Percentiles rank a stretch among this genome's conserved stretches.
Conservation (phyloP, 345 rosid species). For the Isatis tinctoria region DNA sequence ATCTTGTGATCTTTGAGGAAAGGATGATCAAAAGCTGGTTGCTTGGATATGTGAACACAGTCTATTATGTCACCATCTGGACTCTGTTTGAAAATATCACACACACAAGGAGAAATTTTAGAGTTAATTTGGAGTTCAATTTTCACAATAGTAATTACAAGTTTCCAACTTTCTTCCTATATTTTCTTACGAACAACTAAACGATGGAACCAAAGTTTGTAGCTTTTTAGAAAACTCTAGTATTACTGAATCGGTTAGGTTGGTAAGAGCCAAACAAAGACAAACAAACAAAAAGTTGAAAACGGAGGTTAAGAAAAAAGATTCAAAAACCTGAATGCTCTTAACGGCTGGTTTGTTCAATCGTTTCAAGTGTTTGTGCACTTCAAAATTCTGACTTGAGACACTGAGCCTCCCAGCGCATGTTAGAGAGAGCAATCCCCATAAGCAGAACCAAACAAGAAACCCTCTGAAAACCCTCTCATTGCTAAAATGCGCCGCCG, state of each 20-base stretch:
- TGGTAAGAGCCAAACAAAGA: slow-evolving; percentile 25
- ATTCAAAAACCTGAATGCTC: slow-evolving; percentile 50
- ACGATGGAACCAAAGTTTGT: background rate
- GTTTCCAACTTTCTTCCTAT: slow-evolving; percentile 17
- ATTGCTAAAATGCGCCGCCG: slow-evolving; percentile 36
- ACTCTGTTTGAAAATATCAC: slow-evolving; percentile 34
- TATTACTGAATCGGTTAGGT: background rate
- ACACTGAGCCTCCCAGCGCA: slow-evolving; percentile 55
- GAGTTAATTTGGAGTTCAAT: background rate
- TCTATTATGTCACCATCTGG: slow-evolving; percentile 71
- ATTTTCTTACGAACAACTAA: slow-evolving; percentile 16
- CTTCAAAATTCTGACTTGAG: slow-evolving; percentile 66
- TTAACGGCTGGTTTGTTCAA: slow-evolving; percentile 77
- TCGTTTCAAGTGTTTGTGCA: slow-evolving; percentile 79
- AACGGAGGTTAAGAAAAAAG: background rate
- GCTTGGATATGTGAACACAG: slow-evolving; percentile 55
- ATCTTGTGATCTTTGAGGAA: slow-evolving; percentile 67
- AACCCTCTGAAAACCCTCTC: slow-evolving; percentile 26
- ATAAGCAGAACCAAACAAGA: slow-evolving; percentile 39
- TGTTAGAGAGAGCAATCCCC: slow-evolving; percentile 43
- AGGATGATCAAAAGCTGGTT: slow-evolving; percentile 82
- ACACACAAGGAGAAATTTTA: background rate
- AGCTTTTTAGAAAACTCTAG: background rate
- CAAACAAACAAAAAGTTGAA: slow-evolving; percentile 17
- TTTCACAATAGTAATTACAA: background rate